phyloP scores from a whole-genome alignment of 106 monocot genomes.

The Dendrobium nobile region DNA sequence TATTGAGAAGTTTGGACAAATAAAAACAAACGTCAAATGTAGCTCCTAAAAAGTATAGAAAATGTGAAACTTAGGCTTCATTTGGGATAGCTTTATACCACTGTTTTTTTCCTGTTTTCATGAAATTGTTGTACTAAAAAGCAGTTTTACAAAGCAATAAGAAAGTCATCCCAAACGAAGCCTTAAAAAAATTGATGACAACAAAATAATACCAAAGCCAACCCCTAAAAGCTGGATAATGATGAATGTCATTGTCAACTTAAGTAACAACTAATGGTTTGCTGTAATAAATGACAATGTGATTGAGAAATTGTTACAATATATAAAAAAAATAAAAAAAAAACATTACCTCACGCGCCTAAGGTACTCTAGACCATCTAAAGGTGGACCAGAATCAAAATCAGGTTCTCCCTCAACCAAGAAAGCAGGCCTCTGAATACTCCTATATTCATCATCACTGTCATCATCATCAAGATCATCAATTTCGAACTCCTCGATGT shows the following conservation, averaged over 20 bases:
- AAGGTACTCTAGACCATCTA: slow-evolving; percentile 89
- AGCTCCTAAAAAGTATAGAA: neutral
- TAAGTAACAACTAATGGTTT: neutral
- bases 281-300: neutral
- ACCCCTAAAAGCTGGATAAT: neutral
- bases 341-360: slow-evolving; percentile 80
- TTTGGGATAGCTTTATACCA: too few species aligned
- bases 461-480: slow-evolving; percentile 52
- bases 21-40: neutral
- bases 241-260: neutral
- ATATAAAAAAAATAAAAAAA: neutral
- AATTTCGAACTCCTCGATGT: slow-evolving; percentile 24
- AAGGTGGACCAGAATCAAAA: slow-evolving; percentile 92
- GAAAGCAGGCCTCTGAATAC: slow-evolving; percentile 76
- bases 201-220: neutral
- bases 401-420: slow-evolving; percentile 84
- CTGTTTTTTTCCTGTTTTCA: too few species aligned
- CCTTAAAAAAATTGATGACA: neutral
- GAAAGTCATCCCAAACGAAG: too few species aligned
- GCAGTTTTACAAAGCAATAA: too few species aligned
- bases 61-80: neutral
- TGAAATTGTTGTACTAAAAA: too few species aligned
- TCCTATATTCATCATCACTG: slow-evolving; percentile 57
- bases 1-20: neutral
- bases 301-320: neutral